phyloP scores from a whole-genome alignment of 495 filamentous ascomycete species.

The Diplogelasinospora grovesii region DNA sequence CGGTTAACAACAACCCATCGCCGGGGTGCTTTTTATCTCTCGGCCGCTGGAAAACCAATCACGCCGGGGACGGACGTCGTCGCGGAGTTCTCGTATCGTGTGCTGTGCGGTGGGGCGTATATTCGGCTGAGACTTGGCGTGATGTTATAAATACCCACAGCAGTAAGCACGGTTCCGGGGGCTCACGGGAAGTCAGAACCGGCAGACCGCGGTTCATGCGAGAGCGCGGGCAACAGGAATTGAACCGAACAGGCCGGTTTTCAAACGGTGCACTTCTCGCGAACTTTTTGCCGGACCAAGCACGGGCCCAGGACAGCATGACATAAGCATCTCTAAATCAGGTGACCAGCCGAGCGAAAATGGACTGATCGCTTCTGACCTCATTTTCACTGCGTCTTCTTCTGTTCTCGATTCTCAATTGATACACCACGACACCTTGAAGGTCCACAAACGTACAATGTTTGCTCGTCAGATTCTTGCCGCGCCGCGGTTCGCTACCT shows the following conservation, averaged over 20 bases:
- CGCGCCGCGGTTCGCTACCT: slow-evolving; percentile 49
- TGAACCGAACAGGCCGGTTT: not conserved
- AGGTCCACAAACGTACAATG: slow-evolving; percentile 36
- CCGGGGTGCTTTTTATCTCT: too few relatives aligned
- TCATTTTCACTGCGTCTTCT: slow-evolving; percentile 13
- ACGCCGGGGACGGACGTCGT: too few relatives aligned
- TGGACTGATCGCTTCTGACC: slow-evolving; percentile 23
- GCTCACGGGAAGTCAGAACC: too few relatives aligned
- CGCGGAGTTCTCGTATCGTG: too few relatives aligned
- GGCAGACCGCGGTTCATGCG: not conserved
- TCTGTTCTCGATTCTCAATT: slow-evolving; percentile 3
- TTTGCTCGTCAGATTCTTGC: slow-evolving; percentile 55
- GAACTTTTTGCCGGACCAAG: not conserved
- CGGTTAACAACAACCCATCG: too few relatives aligned
- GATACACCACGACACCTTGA: slow-evolving; percentile 7
- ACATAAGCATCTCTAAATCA: too few relatives aligned
- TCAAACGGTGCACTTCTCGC: slow-evolving; percentile 8
- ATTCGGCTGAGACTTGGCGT: too few relatives aligned
- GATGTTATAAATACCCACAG: too few relatives aligned
- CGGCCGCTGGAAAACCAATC: too few relatives aligned
- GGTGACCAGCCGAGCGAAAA: slow-evolving; percentile 21
- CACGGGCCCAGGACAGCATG: too few relatives aligned
- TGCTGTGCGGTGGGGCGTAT: too few relatives aligned
- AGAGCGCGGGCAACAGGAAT: not conserved
- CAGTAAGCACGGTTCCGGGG: too few relatives aligned